Percentiles rank a stretch among this genome's conserved stretches.
Conservation (phyloP, 2,329 filamentous ascomycete species). For the Alternaria conjuncta region DNA sequence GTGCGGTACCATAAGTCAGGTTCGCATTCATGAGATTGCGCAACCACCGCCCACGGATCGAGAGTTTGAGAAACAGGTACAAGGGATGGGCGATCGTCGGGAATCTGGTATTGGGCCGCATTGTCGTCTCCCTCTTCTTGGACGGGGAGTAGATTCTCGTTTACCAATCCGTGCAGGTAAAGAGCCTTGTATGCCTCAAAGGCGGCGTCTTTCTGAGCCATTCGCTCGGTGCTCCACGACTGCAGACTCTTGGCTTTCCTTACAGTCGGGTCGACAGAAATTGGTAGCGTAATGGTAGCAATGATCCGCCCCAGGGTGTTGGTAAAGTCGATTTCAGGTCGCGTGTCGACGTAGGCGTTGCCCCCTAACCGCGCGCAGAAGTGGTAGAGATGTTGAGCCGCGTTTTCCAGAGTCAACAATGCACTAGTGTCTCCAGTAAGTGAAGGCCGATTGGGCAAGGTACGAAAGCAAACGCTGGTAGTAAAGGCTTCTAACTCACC, state of each 20-base stretch:
- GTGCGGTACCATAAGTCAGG: constrained; percentile 27
- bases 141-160: constrained; percentile 77
- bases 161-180: constrained; percentile 73
- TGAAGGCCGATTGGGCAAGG: neutral
- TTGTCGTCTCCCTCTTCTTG: constrained; percentile 28
- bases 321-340: constrained; percentile 71
- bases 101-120: constrained; percentile 29
- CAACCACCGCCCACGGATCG: constrained; percentile 40
- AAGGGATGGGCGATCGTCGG: constrained; percentile 35
- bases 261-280: constrained; percentile 68
- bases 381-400: constrained; percentile 77
- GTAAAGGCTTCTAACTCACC: constrained; percentile 26
- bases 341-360: constrained; percentile 66
- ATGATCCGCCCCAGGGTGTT: constrained; percentile 44
- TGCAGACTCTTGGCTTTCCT: constrained; percentile 60
- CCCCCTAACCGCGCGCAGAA: constrained; percentile 72
- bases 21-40: constrained; percentile 16
- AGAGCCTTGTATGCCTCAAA: constrained; percentile 79
- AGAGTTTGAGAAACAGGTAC: constrained; percentile 30
- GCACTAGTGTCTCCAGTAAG: constrained; percentile 56
- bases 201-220: constrained; percentile 79
- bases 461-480: neutral
- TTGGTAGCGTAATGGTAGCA: constrained; percentile 74
- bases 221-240: constrained; percentile 73
- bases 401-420: constrained; percentile 73